These are phyloP conservation scores for Neofusicoccum laricinum DNA, from an alignment of 2,329 filamentous ascomycete genomes.

Conservation along the genomic window DNA sequence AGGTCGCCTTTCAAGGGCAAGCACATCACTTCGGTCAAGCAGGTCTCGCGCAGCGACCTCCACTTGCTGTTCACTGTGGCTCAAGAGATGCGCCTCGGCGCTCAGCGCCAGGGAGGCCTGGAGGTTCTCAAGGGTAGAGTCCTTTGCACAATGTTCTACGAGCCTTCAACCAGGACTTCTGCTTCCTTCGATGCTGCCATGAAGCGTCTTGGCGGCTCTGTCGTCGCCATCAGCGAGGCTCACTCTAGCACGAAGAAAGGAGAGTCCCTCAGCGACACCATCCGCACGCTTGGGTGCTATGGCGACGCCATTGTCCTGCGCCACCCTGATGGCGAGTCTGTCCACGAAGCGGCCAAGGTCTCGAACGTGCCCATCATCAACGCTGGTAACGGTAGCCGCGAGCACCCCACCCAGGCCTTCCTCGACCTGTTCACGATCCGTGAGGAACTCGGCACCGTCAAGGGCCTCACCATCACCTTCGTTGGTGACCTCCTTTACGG, in stretches of 20 bases:
- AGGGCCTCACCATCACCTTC: constrained; percentile 94
- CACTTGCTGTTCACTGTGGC: constrained; percentile 95
- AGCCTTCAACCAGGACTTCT: constrained; percentile 93
- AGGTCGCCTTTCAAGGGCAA: constrained; percentile 84
- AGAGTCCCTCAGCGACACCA: constrained; percentile 87
- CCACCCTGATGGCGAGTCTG: constrained; percentile 79
- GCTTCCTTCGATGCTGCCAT: constrained; percentile 96
- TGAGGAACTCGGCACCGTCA: constrained; percentile 93
- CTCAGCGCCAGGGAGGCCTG: constrained; percentile 86
- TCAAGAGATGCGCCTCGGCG: constrained; percentile 94
- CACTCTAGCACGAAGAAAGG: constrained; percentile 92
- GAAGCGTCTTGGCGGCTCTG: constrained; percentile 92
- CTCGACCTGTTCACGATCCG: constrained; percentile 97
- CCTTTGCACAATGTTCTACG: constrained; percentile 92
- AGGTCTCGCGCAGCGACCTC: constrained; percentile 83
- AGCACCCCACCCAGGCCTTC: constrained; percentile 97
- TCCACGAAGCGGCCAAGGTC: constrained; percentile 79
- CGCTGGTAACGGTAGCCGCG: constrained; percentile 90
- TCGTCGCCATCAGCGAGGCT: constrained; percentile 75
- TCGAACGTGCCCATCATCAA: constrained; percentile 93
- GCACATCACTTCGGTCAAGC: constrained; percentile 86
- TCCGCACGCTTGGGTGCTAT: constrained; percentile 92
- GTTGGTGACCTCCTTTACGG: constrained; percentile 90
- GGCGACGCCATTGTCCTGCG: constrained; percentile 94
- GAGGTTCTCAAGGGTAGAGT: constrained; percentile 83